Conservation (phyloP, 2,329 filamentous ascomycete genomes). For the Cladophialophora yegresii region DNA sequence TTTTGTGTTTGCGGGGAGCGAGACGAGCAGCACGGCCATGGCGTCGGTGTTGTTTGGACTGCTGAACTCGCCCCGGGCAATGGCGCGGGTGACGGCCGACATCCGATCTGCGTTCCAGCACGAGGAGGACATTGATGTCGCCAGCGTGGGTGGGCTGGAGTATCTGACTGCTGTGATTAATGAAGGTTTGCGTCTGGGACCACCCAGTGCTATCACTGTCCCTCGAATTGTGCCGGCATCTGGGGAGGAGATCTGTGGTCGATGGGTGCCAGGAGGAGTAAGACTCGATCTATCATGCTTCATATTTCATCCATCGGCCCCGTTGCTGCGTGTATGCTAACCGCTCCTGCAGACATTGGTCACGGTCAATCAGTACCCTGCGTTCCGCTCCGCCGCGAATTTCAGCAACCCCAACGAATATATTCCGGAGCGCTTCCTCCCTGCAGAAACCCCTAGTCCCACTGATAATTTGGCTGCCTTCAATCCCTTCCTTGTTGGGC, state of each 20-base stretch:
- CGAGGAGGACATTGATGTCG: conserved; percentile 43
- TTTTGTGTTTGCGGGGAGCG: conserved; percentile 47
- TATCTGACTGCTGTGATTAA: conserved; percentile 30
- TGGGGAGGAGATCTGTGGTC: conserved; percentile 34
- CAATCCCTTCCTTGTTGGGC: conserved; percentile 54
- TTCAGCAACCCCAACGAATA: conserved; percentile 18
- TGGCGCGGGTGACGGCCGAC: conserved; percentile 42
- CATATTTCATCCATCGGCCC: conserved; percentile 7
- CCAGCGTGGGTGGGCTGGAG: conserved; percentile 18
- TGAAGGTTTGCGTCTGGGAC: conserved; percentile 26
- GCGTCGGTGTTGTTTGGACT: conserved; percentile 48
- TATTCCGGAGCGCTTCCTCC: conserved; percentile 22
- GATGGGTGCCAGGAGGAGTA: conserved; percentile 34
- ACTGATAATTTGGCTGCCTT: conserved; percentile 39
- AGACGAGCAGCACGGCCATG: conserved; percentile 51
- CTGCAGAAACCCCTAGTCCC: conserved; percentile 22
- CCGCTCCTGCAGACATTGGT: conserved; percentile 29
- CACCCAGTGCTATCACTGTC: conserved; percentile 20
- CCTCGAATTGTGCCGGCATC: conserved; percentile 44
- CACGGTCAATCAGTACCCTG: conserved; percentile 18
- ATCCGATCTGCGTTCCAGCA: conserved; percentile 42
- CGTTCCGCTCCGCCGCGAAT: conserved; percentile 16
- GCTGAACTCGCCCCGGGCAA: conserved; percentile 40
- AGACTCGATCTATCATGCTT: neutral
- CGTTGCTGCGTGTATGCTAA: conserved; percentile 34